Conservation (phyloP, 2,329 filamentous ascomycete genomes). For the Monosporascus sp. region DNA sequence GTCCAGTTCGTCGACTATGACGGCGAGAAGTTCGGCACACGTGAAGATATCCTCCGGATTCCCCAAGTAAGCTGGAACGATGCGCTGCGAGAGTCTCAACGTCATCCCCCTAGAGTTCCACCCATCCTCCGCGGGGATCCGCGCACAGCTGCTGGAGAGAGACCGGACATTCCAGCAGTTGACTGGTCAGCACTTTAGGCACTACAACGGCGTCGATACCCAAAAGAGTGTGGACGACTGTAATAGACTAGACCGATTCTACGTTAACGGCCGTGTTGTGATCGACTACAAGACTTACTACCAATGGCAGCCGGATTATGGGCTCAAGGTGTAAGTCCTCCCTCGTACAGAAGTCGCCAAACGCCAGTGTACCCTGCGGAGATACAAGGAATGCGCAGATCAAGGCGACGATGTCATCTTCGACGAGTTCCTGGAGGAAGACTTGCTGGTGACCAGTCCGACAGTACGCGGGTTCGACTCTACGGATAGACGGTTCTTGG, state of each 20-base stretch:
- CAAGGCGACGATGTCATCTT: constrained; percentile 11
- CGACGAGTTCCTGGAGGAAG: constrained; percentile 19
- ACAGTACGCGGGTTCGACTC: constrained; percentile 19
- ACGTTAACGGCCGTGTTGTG: constrained; percentile 26
- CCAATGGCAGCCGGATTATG: constrained; percentile 18
- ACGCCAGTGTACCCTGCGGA: constrained; percentile 17
- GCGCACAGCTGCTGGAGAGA: constrained; percentile 18
- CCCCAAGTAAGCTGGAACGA: constrained; percentile 22
- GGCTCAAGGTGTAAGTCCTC: constrained; percentile 15
- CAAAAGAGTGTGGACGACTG: constrained; percentile 1
- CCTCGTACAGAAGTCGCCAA: constrained; percentile 14
- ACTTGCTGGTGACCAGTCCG: constrained; percentile 15
- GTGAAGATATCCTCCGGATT: constrained; percentile 18
- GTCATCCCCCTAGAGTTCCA: constrained; percentile 25
- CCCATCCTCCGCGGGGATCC: constrained; percentile 11
- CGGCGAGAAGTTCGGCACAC: constrained; percentile 26
- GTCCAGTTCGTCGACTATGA: constrained; percentile 27
- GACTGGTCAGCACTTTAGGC: constrained; percentile 27
- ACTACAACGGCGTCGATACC: constrained; percentile 24
- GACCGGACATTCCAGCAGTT: constrained; percentile 25
- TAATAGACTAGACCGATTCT: constrained; percentile 12
- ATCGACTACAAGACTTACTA: constrained; percentile 26
- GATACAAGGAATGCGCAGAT: constrained; percentile 20
- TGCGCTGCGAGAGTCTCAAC: constrained; percentile 22
- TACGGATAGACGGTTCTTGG: constrained; percentile 20